Base-by-base conservation (phyloP, 75 land plant genomes). In the Larix kaempferi region DNA sequence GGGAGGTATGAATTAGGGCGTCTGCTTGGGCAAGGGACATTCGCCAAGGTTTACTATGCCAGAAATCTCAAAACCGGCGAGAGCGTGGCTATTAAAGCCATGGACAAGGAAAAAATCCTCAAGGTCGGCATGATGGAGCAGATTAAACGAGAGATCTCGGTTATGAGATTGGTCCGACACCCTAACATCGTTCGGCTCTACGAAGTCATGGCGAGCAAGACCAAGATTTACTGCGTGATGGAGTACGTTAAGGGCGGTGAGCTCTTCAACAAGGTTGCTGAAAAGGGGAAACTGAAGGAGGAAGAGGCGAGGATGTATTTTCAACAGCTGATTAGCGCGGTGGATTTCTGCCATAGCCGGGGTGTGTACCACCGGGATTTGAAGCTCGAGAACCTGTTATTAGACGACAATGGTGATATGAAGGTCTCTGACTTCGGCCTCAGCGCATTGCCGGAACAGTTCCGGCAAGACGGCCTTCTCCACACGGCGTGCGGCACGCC, bases 401-500 rank as follows among this genome's bases (percentile, higher is more conserved):
- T 88, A n/a, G 90, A 88, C 69, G 84, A 88, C 54, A 75, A 78
- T 22, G 90, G 90, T 1, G 59, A 88, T 52, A 71, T 88, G 23
- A 88, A 88, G 72, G 86, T 89, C 33, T 84, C 87, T 16, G 91
- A 89, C 60, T 89, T 89, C 37, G 91, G 91, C 25, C 75, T 89
- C 25, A 81, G 84, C 59, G 89, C 91, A 15, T 71, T 89, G 15
- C 81, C 86, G 13, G 84, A 88, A 25, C 87, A 84, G 78, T 76
- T 82, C 11, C n/a, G 77, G 49, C 82, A 82, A 57, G 93, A 91
- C 66, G 91, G 89, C 3, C 69, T 91, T 56, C 80, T 91, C 26
- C 91, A 91, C 77, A 89, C 91, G 0, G 78, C 82, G n/a, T 91
- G 92, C 71, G 92, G 92, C 7, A 86, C 90, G 21, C 92, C 92